Evolutionary conservation across 2,329 filamentous ascomycete species (phyloP), one percentile per base, ranked within the genome.

Genomic region (Lachnellula suecica): DNA sequence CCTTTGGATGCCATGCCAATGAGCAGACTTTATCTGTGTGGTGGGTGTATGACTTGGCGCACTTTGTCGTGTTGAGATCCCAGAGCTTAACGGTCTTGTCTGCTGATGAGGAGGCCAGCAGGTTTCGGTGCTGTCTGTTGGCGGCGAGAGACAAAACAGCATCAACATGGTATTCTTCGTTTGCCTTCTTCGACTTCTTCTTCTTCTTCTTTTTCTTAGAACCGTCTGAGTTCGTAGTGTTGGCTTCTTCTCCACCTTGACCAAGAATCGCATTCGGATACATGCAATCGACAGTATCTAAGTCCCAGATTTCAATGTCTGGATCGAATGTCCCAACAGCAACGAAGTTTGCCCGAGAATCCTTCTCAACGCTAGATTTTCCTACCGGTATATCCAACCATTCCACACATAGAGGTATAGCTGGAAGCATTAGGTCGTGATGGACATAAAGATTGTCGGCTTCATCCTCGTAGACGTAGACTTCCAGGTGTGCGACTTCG

Each of bases 21-120:
- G 93, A 91, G 79, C 92, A 99, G 60, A 97, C 92, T 76, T 99
- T 99, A 79, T 97, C 94, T 31, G 90, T 96, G 74, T 99, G 94
- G 73, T 96, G 90, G 15, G 83, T 81, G 78, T 99, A 99, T 41
- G 92, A 97, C 75, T 97, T 94, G 64, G 94, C 94, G 72, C 91
- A 96, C 71, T 87, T 91, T 56, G 89, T 82, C 3, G 91, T 97
- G 75, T 91, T 89, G 57, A 99, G 77, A 70, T 99, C 94, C 94
- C 94, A 99, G 19, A 99, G 82, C 77, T 99, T 99, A 66, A 97
- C 86, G 2, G 94, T 99, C 75, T 92, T 91, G 75, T 99, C 94
- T 19, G 94, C 94, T 1, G 94, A 99, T 2, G 89, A 91, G 1
- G 93, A 97, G 11, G 94, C 94, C 42, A 99, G 83, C 52, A 99